Evolutionary conservation across 1,284 basidiomycete species (phyloP).

Genomic region (Schizophyllum amplum): DNA sequence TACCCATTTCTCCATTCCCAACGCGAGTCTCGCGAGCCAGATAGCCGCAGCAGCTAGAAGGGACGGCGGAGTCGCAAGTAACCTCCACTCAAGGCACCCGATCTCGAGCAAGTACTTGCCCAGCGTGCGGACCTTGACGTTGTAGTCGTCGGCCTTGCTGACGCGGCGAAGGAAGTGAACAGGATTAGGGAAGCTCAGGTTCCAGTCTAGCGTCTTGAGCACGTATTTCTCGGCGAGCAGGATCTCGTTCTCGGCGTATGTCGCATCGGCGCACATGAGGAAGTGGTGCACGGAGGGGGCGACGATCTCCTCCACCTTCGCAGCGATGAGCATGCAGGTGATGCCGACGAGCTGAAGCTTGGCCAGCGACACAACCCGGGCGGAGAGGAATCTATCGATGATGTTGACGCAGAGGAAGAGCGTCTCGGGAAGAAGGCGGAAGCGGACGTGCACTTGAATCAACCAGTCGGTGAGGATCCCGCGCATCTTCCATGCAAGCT

Average conservation of each 20-base stretch:
- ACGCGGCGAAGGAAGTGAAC: conserved; percentile 85
- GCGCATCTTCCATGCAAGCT: conserved; percentile 88
- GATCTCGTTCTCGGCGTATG: conserved; percentile 78
- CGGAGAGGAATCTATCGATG: conserved; percentile 88
- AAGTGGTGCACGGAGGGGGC: conserved; percentile 83
- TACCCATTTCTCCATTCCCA: conserved; percentile 79
- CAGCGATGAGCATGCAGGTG: conserved; percentile 83
- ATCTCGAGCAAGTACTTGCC: conserved; percentile 89
- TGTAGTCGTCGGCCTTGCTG: conserved; percentile 89
- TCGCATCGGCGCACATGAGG: conserved; percentile 76
- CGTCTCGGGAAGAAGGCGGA: conserved; percentile 87
- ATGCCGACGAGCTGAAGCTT: conserved; percentile 91
- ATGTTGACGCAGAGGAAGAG: conserved; percentile 90
- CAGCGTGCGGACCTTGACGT: conserved; percentile 78
- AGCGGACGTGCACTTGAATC: conserved; percentile 85
- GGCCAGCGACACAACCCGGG: conserved; percentile 77
- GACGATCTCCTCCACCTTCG: conserved; percentile 92
- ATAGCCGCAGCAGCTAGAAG: conserved; percentile 76
- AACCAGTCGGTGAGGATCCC: conserved; percentile 91
- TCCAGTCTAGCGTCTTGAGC: conserved; percentile 80
- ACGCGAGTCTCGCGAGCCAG: conserved; percentile 75
- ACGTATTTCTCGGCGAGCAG: conserved; percentile 89
- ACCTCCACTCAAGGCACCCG: conserved; percentile 68
- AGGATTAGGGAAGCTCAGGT: conserved; percentile 84
- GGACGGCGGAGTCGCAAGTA: conserved; percentile 72